Percentiles rank a stretch among this genome's conserved stretches.
phyloP scores from a whole-genome alignment of 2,329 filamentous ascomycete species.

The Beauveria australis region DNA sequence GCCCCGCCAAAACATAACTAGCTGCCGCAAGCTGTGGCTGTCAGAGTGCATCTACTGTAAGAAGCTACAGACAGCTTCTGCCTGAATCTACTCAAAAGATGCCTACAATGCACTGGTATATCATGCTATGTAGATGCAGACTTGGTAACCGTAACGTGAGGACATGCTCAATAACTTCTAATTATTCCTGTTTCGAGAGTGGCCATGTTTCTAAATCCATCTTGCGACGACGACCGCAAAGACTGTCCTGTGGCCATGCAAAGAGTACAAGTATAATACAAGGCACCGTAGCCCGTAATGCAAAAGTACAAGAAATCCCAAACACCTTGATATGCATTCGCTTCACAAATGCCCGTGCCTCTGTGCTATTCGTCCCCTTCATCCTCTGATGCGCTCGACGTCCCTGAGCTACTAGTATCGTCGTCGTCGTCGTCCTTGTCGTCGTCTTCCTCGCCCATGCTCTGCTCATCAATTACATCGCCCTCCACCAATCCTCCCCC shows the following conservation, averaged over 20 bases:
- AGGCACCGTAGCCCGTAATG: neutral
- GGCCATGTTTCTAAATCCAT: neutral
- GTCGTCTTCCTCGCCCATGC: slow-evolving; percentile 27
- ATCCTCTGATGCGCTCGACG: slow-evolving; percentile 22
- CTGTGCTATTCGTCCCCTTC: neutral
- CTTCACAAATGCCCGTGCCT: neutral
- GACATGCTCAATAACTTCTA: neutral
- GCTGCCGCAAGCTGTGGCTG: neutral
- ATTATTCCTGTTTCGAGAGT: neutral
- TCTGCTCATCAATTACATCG: slow-evolving; percentile 32
- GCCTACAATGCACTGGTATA: neutral
- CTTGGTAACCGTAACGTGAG: neutral
- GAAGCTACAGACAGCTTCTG: neutral
- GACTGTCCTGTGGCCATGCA: neutral
- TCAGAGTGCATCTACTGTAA: neutral
- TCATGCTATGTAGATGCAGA: no score
- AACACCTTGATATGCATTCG: neutral
- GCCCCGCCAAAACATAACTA: neutral
- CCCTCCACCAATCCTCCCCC: slow-evolving; percentile 19
- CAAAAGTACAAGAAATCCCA: neutral
- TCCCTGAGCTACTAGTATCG: slow-evolving; percentile 31
- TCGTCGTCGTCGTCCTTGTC: slow-evolving; percentile 19
- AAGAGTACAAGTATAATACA: neutral
- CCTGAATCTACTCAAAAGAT: neutral
- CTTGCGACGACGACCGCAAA: neutral